A percentile compares a stretch with the other conserved stretches of the same genome.
Conservation (phyloP, 208 protist species). For the Wallacemonas sp. region DNA sequence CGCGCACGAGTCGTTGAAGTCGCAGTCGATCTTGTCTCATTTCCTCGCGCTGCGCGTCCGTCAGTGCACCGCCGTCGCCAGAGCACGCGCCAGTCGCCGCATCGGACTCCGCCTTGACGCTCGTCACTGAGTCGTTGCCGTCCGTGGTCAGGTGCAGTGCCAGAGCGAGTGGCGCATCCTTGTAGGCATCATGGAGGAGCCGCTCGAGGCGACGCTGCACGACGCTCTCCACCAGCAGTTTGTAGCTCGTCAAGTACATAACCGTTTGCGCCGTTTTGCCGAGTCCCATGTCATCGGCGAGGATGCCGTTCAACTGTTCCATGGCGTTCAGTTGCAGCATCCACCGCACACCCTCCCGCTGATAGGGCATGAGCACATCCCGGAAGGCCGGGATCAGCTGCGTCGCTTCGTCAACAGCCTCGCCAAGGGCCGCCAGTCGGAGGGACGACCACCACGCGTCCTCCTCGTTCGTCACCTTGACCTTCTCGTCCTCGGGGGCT, state of each 20-base stretch:
- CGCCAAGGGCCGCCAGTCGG: constrained; percentile 22
- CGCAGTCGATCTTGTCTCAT: not conserved
- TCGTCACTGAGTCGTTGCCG: not conserved
- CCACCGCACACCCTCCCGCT: constrained; percentile 97
- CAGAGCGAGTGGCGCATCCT: not conserved
- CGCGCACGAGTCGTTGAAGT: not conserved
- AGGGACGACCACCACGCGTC: not conserved
- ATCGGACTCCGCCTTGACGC: too few relatives aligned
- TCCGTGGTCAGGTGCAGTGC: not conserved
- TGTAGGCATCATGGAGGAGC: not conserved
- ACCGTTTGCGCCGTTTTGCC: constrained; percentile 93
- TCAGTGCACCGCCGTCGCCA: too few relatives aligned
- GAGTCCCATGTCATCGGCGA: constrained; percentile 95
- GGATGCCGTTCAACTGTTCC: constrained; percentile 90
- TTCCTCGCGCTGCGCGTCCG: not conserved
- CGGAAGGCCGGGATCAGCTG: constrained; percentile 20
- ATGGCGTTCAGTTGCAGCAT: constrained; percentile 90
- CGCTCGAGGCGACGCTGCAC: constrained; percentile 14
- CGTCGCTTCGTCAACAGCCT: constrained; percentile 22
- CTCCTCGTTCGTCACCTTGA: not conserved
- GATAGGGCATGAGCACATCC: constrained; percentile 90
- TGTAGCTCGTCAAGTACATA: constrained; percentile 56
- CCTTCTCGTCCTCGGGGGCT: not conserved
- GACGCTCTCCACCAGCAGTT: constrained; percentile 31
- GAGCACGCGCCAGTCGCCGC: too few relatives aligned